Evolutionary conservation across 371 early-diverging fungal species (phyloP).

Genomic region (Rhizopus microsporus): DNA sequence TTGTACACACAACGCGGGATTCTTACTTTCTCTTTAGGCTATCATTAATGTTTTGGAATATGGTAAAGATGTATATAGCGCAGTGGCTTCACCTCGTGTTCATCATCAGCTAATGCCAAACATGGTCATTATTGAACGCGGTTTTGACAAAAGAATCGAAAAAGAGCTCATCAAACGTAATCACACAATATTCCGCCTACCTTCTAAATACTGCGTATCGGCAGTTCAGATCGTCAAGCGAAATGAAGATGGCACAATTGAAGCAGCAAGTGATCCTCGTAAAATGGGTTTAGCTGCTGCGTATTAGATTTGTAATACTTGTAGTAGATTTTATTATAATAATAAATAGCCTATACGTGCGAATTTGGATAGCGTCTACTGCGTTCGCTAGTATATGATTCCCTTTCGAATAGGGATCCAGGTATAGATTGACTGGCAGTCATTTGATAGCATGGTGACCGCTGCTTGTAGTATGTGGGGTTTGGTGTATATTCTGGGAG

Average conservation of each 20-base stretch:
- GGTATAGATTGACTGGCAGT: too few species aligned
- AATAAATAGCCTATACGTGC: too few species aligned
- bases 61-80: constrained; percentile 64
- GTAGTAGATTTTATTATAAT: too few species aligned
- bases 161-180: constrained; percentile 20
- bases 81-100: constrained; percentile 80
- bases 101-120: constrained; percentile 96
- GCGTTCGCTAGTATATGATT: too few species aligned
- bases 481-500: not conserved
- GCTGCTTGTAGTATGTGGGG: not conserved
- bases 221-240: constrained; percentile 44
- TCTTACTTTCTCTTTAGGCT: constrained; percentile 33
- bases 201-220: constrained; percentile 15
- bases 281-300: constrained; percentile 46
- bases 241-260: constrained; percentile 27
- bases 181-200: constrained; percentile 20
- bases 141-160: constrained; percentile 13
- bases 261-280: constrained; percentile 51
- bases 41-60: constrained; percentile 80
- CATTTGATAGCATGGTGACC: too few species aligned
- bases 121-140: constrained; percentile 43
- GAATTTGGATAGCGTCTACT: too few species aligned
- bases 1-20: not conserved
- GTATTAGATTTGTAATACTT: constrained; percentile 5
- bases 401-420: too few species aligned